phyloP scores from a whole-genome alignment of 1,284 basidiomycete genomes.

The Xerocomus nothofagi region DNA sequence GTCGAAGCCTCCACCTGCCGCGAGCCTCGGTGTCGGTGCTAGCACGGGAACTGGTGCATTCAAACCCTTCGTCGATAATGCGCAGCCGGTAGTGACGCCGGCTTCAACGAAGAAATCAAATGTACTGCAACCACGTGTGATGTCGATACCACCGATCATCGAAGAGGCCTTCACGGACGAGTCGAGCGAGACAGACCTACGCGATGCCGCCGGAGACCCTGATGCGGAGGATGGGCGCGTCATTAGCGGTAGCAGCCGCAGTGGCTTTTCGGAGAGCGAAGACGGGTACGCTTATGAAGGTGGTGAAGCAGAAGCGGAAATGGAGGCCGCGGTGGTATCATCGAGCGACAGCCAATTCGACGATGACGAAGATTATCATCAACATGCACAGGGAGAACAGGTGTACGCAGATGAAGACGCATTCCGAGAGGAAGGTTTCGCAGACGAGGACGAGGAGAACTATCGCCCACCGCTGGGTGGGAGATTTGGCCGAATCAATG shows the following conservation, averaged over 20 bases:
- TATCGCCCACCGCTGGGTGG: constrained; percentile 61
- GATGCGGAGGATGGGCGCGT: constrained; percentile 29
- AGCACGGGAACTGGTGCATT: constrained; percentile 31
- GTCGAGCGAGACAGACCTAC: constrained; percentile 31
- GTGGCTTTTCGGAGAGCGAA: constrained; percentile 35
- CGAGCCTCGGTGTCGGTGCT: constrained; percentile 6
- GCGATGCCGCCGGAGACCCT: constrained; percentile 20
- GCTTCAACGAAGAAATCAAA: constrained; percentile 26
- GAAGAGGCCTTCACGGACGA: constrained; percentile 35
- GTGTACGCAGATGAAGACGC: constrained; percentile 24
- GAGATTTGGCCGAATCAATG: constrained; percentile 75
- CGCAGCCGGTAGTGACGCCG: constrained; percentile 34
- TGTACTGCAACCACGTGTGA: constrained; percentile 22
- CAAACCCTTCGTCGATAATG: constrained; percentile 47
- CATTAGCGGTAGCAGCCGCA: constrained; percentile 30
- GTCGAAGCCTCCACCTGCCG: constrained; percentile 41
- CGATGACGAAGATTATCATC: constrained; percentile 33
- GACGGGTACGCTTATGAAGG: constrained; percentile 34
- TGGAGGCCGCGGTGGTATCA: constrained; percentile 33
- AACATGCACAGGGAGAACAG: constrained; percentile 18
- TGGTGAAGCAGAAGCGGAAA: constrained; percentile 30
- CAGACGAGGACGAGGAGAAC: constrained; percentile 32
- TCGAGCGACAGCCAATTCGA: constrained; percentile 39
- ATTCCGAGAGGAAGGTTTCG: constrained; percentile 30
- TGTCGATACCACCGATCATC: constrained; percentile 22